These are phyloP conservation scores for Allium cepa DNA, from an alignment of 106 monocot genomes.

Conservation along the genomic window DNA sequence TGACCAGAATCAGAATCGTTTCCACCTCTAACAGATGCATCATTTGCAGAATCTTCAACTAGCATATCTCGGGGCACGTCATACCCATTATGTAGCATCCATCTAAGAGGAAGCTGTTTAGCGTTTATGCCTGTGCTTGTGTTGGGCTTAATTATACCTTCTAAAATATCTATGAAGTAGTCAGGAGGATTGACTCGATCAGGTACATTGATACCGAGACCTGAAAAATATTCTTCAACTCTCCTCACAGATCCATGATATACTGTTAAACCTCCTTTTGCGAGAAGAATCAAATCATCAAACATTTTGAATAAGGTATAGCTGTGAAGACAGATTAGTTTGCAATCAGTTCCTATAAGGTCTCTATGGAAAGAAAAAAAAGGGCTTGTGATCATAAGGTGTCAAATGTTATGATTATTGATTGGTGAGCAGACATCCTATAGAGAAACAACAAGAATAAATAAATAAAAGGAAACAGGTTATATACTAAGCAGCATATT, in stretches of 20 bases:
- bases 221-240: constrained; percentile 88
- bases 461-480: too few species aligned
- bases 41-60: constrained; percentile 24
- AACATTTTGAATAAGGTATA: constrained; percentile 96
- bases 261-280: constrained; percentile 83
- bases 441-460: too few species aligned
- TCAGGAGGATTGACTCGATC: constrained; percentile 98
- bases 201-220: constrained; percentile 84
- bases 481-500: too few species aligned
- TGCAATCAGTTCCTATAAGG: neutral
- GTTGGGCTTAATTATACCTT: constrained; percentile 81
- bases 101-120: constrained; percentile 68
- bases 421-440: too few species aligned
- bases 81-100: constrained; percentile 83
- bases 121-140: constrained; percentile 40
- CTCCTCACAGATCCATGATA: constrained; percentile 88
- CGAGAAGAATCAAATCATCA: constrained; percentile 92
- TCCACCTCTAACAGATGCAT: constrained; percentile 20
- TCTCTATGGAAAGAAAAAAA: neutral
- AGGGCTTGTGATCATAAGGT: neutral
- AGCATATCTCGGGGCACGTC: constrained; percentile 76
- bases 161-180: constrained; percentile 86
- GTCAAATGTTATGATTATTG: neutral
- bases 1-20: constrained; percentile 18
- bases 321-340: constrained; percentile 30